phyloP scores from a whole-genome alignment of 1,284 basidiomycete species.

The Trichosporon inkin region DNA sequence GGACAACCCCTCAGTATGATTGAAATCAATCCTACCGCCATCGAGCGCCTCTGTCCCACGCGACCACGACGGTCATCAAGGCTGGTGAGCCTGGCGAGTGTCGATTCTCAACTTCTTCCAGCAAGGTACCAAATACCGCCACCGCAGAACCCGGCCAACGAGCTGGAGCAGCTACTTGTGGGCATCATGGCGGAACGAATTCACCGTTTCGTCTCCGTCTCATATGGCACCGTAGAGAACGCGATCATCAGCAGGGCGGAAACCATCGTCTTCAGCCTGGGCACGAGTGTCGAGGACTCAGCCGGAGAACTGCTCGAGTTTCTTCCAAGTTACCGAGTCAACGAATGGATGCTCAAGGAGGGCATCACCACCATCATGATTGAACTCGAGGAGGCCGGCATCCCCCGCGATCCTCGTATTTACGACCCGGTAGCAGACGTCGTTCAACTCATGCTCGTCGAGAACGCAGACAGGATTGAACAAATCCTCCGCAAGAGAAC shows the following conservation, averaged over 20 bases:
- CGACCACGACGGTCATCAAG: not conserved
- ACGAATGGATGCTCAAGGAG: not conserved
- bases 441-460: not conserved
- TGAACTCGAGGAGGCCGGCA: not conserved
- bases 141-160: not conserved
- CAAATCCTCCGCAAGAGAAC: not conserved
- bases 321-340: not conserved
- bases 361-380: not conserved
- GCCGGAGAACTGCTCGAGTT: not conserved
- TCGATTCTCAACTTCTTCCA: not conserved
- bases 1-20: not conserved
- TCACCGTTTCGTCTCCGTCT: not conserved
- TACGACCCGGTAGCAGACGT: not conserved
- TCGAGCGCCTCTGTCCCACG: constrained; percentile 1
- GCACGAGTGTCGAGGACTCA: not conserved
- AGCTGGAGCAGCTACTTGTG: not conserved
- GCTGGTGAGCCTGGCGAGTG: not conserved
- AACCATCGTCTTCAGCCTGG: not conserved
- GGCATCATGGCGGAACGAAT: constrained; percentile 2
- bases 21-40: not conserved
- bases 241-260: not conserved
- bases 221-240: not conserved
- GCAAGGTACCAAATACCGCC: not conserved
- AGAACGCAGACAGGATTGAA: constrained; percentile 2
- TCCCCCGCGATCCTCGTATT: not conserved